Conservation (phyloP, 345 rosid species). For the Raphanus raphanistrum region DNA sequence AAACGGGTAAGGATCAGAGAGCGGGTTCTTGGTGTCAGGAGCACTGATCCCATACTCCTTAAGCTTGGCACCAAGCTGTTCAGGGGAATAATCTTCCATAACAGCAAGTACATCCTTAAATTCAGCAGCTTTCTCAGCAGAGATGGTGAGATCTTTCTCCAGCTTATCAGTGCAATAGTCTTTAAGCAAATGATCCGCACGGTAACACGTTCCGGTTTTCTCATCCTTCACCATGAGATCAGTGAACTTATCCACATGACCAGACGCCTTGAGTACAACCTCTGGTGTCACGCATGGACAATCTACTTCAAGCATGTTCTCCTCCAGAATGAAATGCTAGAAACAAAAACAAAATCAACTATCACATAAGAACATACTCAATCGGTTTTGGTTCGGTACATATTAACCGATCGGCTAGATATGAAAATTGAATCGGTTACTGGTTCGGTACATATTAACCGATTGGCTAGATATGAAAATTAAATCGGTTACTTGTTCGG, state of each 20-base stretch:
- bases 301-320: constrained; percentile 92
- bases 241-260: constrained; percentile 95
- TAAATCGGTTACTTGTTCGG: too few relatives aligned
- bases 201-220: constrained; percentile 74
- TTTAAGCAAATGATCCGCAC: constrained; percentile 92
- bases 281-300: constrained; percentile 97
- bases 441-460: not conserved
- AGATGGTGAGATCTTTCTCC: constrained; percentile 72
- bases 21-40: constrained; percentile 78
- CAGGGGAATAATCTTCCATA: constrained; percentile 78
- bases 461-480: not conserved
- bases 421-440: not conserved
- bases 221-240: constrained; percentile 98
- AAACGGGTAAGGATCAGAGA: constrained; percentile 92
- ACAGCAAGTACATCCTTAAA: constrained; percentile 73
- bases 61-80: constrained; percentile 76
- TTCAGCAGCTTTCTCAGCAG: constrained; percentile 77
- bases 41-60: constrained; percentile 79
- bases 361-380: not conserved
- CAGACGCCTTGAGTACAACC: constrained; percentile 89
- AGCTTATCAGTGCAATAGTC: constrained; percentile 86
- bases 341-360: not conserved
- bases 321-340: constrained; percentile 91
- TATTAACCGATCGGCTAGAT: not conserved
- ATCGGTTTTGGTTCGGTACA: too few relatives aligned